These are phyloP conservation scores for Lentinula raphanica DNA, from an alignment of 768 basidiomycete species.

Conservation along the genomic window DNA sequence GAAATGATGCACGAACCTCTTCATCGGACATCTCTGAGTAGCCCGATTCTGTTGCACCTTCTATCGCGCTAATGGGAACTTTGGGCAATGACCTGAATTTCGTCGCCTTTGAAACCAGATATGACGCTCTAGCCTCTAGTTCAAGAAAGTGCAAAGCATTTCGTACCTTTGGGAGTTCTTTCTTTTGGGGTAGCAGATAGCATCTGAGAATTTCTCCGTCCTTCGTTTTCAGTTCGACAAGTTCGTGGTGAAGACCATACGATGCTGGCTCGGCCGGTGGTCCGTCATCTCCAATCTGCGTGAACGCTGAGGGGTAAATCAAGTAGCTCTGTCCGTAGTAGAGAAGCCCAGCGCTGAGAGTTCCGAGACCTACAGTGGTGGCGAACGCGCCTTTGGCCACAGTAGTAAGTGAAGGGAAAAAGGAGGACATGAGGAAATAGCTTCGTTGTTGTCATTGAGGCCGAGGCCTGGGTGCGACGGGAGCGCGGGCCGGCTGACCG, in stretches of 20 bases:
- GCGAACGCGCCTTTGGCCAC: slow-evolving; percentile 5
- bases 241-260: slow-evolving; percentile 1
- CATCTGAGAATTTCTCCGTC: slow-evolving; percentile 1
- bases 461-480: too few relatives aligned
- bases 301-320: slow-evolving; percentile 1
- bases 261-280: background rate
- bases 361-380: slow-evolving; percentile 1
- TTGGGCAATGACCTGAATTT: background rate
- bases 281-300: slow-evolving; percentile 4
- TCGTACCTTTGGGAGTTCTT: slow-evolving; percentile 1
- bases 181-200: slow-evolving; percentile 3
- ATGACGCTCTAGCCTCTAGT: background rate
- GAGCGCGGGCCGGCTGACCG: too few relatives aligned
- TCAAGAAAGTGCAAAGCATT: background rate
- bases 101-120: background rate
- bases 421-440: slow-evolving; percentile 1
- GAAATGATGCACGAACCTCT: background rate
- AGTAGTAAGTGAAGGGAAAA: background rate
- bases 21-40: background rate
- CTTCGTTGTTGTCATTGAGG: too few relatives aligned
- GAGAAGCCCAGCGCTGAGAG: slow-evolving; percentile 1
- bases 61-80: background rate
- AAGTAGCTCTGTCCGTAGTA: slow-evolving; percentile 6
- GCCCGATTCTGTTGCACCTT: background rate
- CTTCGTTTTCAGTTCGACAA: background rate